Evolutionary conservation across 192 early-diverging fungal species (phyloP).

Genomic region (Dissophora globulifera): DNA sequence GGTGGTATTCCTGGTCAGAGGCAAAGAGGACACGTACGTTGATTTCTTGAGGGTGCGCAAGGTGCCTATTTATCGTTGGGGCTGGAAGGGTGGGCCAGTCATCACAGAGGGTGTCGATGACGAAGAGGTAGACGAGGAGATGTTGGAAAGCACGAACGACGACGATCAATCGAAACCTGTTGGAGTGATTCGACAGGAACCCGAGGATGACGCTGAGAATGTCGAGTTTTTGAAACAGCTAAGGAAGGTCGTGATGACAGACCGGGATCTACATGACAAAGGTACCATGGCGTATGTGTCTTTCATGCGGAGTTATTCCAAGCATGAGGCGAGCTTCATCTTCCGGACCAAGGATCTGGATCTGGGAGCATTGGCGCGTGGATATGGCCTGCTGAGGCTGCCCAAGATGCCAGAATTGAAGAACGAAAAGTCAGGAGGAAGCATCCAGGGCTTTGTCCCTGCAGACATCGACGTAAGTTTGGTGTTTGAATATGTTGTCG

Average conservation of each 20-base stretch:
- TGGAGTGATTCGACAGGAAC: constrained; percentile 36
- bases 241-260: constrained; percentile 66
- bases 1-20: constrained; percentile 81
- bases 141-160: constrained; percentile 19
- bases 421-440: constrained; percentile 55
- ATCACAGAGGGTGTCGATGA: constrained; percentile 50
- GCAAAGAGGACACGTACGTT: constrained; percentile 92
- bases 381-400: constrained; percentile 83
- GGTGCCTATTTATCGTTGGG: constrained; percentile 77
- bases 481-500: too few relatives aligned
- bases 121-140: background rate
- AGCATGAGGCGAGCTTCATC: constrained; percentile 94
- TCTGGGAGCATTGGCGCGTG: constrained; percentile 76
- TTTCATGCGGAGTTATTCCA: constrained; percentile 90
- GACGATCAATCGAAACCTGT: too few relatives aligned
- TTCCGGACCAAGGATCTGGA: constrained; percentile 90
- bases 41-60: constrained; percentile 90
- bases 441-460: constrained; percentile 54
- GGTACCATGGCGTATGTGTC: constrained; percentile 88
- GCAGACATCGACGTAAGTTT: constrained; percentile 56
- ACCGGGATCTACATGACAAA: constrained; percentile 85
- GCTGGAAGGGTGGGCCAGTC: constrained; percentile 54
- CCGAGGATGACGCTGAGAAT: constrained; percentile 56
- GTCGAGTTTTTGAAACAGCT: constrained; percentile 65
- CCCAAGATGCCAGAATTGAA: constrained; percentile 96